Evolutionary conservation across 805 yeast genomes (phyloP), one percentile per base, ranked within the genome.

Genomic region (Metschnikowia dekortorum): DNA sequence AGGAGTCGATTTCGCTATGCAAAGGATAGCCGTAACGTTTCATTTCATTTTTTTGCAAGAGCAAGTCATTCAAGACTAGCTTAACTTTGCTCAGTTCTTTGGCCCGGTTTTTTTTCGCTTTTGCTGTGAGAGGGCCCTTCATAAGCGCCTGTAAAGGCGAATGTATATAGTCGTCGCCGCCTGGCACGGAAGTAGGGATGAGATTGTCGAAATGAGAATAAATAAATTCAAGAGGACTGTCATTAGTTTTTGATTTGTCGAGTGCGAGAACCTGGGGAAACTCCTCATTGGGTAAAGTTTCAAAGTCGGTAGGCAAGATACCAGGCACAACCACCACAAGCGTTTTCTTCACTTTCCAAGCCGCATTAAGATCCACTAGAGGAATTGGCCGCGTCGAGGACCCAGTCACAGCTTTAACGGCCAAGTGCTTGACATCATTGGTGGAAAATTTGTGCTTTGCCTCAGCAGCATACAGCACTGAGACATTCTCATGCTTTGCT

Each of bases 291-390:
- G 40, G 41, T 37, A 8, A 9, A 53, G 47, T n/a, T 60, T 52
- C 14, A 58, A 82, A 79, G 52, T 78, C 77, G 3, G 64, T 58
- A 2, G 70, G 63, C 11, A 74, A 68, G 10, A 90, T 63, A 0
- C 96, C 96, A 0, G 94, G 89, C 4, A 82, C 78, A 46, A 83
- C 69, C 4, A 87, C 64, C 26, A 81, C 68, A 0, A 86, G 81
- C 2, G 84, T 76, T 51, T 79, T 81, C 30, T 49, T 39, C 39
- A 55, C 47, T 30, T 48, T 49, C 53, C 53, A 52, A 7, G 53
- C 46, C 16, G 51, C 53, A n/a, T 31, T 42, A 28, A 52, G 26
- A 13, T 52, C 46, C 26, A 52, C 46, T n/a, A 47, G 11, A 7
- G 53, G 49, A 6, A 36, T 26, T 28, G 39, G 26, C 1, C 29